These are phyloP conservation scores for Apophysomyces ossiformis DNA, from an alignment of 371 early-diverging fungal genomes.

Conservation along the genomic window DNA sequence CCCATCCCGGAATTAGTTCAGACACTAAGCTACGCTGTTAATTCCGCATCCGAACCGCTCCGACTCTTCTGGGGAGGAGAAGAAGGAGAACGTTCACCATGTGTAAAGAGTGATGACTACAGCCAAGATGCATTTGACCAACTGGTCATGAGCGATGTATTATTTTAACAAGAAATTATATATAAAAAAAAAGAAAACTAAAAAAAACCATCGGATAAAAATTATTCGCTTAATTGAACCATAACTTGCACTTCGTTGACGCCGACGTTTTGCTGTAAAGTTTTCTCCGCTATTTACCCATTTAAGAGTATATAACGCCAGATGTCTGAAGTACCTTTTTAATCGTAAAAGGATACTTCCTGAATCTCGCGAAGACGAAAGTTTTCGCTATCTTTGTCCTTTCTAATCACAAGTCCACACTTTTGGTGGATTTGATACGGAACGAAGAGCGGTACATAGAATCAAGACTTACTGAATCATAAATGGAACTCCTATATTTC, in stretches of 20 bases:
- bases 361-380: conserved; percentile 9
- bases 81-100: neutral
- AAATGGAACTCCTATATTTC: too few species aligned
- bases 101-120: neutral
- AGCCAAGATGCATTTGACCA: conserved; percentile 15
- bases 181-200: neutral
- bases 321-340: conserved; percentile 10
- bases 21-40: neutral
- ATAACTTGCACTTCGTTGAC: neutral
- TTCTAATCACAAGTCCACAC: neutral
- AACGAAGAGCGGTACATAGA: conserved; percentile 1
- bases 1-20: conserved; percentile 15
- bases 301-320: neutral
- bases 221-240: neutral
- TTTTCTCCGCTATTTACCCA: neutral
- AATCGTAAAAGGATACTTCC: conserved; percentile 7
- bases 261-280: neutral
- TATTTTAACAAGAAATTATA: conserved; percentile 6
- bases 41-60: neutral
- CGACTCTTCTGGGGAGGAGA: conserved; percentile 15
- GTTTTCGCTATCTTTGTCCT: conserved; percentile 3
- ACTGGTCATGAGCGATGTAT: conserved; percentile 13
- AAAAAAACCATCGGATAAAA: neutral
- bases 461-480: neutral
- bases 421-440: conserved; percentile 2